Base-by-base conservation (phyloP, 2,329 filamentous ascomycete genomes). In the Nemania diffusa region DNA sequence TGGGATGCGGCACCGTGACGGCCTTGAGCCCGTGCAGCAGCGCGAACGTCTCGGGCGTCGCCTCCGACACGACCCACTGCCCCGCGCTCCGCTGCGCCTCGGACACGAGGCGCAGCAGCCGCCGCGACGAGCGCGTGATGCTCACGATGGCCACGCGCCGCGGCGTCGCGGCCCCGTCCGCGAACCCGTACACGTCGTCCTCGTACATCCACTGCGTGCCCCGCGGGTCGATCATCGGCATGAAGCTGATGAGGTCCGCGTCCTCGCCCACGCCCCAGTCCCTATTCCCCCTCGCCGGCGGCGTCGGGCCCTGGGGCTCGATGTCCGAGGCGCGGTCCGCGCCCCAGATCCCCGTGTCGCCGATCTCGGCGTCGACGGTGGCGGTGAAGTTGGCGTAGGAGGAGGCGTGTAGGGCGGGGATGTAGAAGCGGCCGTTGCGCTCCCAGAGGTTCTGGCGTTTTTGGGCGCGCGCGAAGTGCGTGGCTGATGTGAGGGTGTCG, bases 1-100 rank as follows among this genome's bases (percentile, higher is more conserved):
- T 88, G 0, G 92, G 91, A 71, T 96, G 93, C 0, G 93, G 93
- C 1, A 90, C 92, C 73, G 89, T 91, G 0, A 92, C 88, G 29
- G 90, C 91, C 79, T 94, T 93, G 73, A 92, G 84, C 1, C 91
- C 91, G 73, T 92, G 91, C 72, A 92, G 90, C 1, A 93, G 81
- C 0, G 91, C 89, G 73, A 88, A 85, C 0, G 84, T 86, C 0
- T 89, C 85, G 1, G 90, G 90, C 79, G 89, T 92, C 90, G 93
- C 93, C 77, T 94, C 91, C n/a, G 86, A 87, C 76, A 91, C 93
- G 88, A 90, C 92, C 78, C 83, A 88, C 78, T 88, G 91, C 67
- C 86, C 87, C 72, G 85, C 82, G 26, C 84, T 81, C 74, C 82
- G 88, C 60, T 88, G 90, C 72, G 92, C 91, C 69, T 91, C 84